These are phyloP conservation scores for Pseudofabraea citricarpa DNA, from an alignment of 2,329 filamentous ascomycete species.

Conservation along the genomic window DNA sequence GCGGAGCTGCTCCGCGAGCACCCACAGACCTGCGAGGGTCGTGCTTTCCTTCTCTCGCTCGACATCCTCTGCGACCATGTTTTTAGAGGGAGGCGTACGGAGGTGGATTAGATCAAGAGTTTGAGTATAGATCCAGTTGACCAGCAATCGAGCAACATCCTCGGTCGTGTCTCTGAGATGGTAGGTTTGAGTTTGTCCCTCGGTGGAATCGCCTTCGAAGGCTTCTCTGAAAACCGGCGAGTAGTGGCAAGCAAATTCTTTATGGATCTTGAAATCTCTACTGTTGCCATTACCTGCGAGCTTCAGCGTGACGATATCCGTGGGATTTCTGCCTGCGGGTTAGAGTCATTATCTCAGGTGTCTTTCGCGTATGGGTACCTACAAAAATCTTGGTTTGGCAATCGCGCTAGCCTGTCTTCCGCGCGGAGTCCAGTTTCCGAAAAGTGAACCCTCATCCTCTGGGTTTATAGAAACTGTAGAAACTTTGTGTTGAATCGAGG, in stretches of 20 bases:
- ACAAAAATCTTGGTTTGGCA: no score
- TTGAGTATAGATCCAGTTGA: slow-evolving; percentile 6
- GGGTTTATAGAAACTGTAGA: no score
- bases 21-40: slow-evolving; percentile 38
- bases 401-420: no score
- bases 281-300: not conserved
- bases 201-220: slow-evolving; percentile 1
- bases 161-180: not conserved
- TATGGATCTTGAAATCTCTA: not conserved
- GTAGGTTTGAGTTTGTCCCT: slow-evolving; percentile 4
- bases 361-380: no score
- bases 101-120: not conserved
- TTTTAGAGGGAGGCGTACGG: not conserved
- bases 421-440: no score
- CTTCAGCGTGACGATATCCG: not conserved
- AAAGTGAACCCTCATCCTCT: no score
- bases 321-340: not conserved
- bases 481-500: no score
- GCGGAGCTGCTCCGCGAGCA: slow-evolving; percentile 6
- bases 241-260: not conserved
- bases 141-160: not conserved
- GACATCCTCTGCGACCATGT: not conserved
- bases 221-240: slow-evolving; percentile 2
- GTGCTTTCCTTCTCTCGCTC: not conserved
- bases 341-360: no score